Base-by-base conservation (phyloP, 2,329 filamentous ascomycete genomes). In the Drechslerella coelobrocha region DNA sequence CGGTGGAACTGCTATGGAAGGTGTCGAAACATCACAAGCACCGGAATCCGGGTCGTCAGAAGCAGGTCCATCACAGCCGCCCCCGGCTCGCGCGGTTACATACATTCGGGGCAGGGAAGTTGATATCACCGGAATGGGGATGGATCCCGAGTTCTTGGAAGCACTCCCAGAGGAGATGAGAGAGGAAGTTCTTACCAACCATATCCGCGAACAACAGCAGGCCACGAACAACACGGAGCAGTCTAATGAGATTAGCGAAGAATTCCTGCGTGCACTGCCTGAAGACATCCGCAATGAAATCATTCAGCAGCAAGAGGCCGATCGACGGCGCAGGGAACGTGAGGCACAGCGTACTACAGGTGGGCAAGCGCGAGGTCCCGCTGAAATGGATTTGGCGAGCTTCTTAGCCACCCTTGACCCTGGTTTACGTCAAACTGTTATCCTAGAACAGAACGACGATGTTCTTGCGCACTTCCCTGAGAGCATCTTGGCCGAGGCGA, bases 101-200 rank as follows among this genome's bases (percentile, higher is more conserved):
- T 92, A 85, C 1, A 92, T 99, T 59, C 84, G 92, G 69, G 93
- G 92, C 24, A 89, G 90, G 73, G 88, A 94, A 76, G 86, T 96
- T 57, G 94, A 99, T 78, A 94, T 99, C 52, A 99, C 94, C 0
- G 90, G 91, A 71, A 84, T 99, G 72, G 92, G 93, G 52, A 97
- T 99, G 75, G 94, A 99, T 77, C 86, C 89, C 14, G 92, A 96
- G 62, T 99, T 97, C 79, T 85, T 99, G 5, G 91, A 94, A 68
- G 95, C 93, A n/a, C 82, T 99, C n/a, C 94, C 94, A 0, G 94
- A 99, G 75, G 95, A 99, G 72, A 88, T 97, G 77, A 86, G 94
- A 48, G 93, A 97, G 78, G 94, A 99, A 78, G 94, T 99, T 52
- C 90, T 99, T 73, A 91, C 95, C 78, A 88, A 92, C 72, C 92